These are phyloP conservation scores for Selaginella tamariscina DNA, from an alignment of 75 land plant species.

Conservation along the genomic window DNA sequence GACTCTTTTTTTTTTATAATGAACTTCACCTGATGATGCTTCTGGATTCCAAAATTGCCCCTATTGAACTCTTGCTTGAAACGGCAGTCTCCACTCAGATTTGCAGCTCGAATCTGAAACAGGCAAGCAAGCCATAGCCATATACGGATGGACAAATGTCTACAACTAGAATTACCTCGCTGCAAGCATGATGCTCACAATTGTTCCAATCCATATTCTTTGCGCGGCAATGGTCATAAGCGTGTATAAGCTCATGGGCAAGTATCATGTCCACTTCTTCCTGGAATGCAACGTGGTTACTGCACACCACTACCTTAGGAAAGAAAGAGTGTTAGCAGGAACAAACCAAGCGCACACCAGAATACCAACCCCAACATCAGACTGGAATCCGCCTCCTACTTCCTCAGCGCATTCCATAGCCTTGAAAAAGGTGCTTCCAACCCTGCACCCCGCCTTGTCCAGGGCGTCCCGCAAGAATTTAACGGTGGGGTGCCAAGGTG, in stretches of 20 bases:
- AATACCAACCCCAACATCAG: constrained; percentile 51
- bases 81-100: constrained; percentile 96
- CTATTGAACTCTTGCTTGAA: constrained; percentile 82
- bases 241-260: constrained; percentile 91
- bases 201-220: constrained; percentile 80
- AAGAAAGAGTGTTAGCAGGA: constrained; percentile 2
- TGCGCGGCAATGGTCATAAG: constrained; percentile 94
- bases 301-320: constrained; percentile 60
- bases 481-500: constrained; percentile 45
- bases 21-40: constrained; percentile 73
- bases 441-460: constrained; percentile 62
- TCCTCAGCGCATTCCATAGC: constrained; percentile 42
- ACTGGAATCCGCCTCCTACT: constrained; percentile 50
- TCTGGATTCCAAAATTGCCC: constrained; percentile 53
- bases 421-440: constrained; percentile 48
- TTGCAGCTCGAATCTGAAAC: constrained; percentile 76
- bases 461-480: constrained; percentile 64
- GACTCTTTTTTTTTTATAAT: not conserved
- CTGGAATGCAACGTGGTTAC: constrained; percentile 60
- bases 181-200: constrained; percentile 98
- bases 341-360: not conserved
- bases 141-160: not conserved
- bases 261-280: constrained; percentile 86
- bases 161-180: constrained; percentile 49
- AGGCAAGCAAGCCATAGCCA: not conserved